Evolutionary conservation across 2,329 filamentous ascomycete species (phyloP).

Genomic region (Colletotrichum sp.): DNA sequence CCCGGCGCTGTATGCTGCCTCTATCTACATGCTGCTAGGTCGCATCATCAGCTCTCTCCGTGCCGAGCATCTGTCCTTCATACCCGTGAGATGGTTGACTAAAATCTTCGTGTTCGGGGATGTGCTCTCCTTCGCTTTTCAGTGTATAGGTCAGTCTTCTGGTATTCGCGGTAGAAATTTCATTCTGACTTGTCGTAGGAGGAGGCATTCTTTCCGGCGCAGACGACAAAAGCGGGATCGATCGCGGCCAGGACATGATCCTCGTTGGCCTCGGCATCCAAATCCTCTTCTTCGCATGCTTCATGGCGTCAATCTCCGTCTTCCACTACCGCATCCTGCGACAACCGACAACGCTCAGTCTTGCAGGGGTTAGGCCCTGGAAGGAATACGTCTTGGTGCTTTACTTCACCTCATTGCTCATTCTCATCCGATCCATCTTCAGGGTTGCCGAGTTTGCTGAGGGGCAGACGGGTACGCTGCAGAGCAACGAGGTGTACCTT

Average conservation of each 20-base stretch:
- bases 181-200: not conserved
- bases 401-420: not conserved
- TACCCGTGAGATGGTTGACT: not conserved
- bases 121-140: not conserved
- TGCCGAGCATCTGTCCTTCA: not conserved
- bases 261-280: not conserved
- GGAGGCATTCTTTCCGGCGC: not conserved
- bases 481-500: not conserved
- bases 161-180: fast-evolving
- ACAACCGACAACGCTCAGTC: not conserved
- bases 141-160: not conserved
- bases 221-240: not conserved
- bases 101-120: not conserved
- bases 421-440: not conserved
- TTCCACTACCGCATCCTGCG: not conserved
- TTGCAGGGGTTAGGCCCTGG: not conserved
- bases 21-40: not conserved
- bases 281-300: not conserved
- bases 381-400: not conserved
- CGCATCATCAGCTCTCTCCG: not conserved
- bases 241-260: not conserved
- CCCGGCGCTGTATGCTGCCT: not conserved
- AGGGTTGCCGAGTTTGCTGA: not conserved
- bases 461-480: not conserved
- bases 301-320: not conserved